These are phyloP conservation scores for Colletotrichum spinosum DNA, from an alignment of 2,329 filamentous ascomycete species.

Conservation along the genomic window DNA sequence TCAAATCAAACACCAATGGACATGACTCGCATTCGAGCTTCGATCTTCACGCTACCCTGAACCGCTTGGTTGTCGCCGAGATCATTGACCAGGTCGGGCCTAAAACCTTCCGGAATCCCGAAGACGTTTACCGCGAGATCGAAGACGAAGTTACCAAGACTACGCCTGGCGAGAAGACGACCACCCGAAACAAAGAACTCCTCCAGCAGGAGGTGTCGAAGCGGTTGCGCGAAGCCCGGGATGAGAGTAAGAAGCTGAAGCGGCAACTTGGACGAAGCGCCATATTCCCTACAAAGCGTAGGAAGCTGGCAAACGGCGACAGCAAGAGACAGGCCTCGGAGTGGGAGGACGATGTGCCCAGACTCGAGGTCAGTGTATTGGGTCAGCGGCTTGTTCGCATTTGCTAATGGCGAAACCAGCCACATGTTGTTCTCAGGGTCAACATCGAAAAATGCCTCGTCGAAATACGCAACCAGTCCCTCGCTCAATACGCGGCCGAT, in stretches of 20 bases:
- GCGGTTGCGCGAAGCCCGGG: constrained; percentile 64
- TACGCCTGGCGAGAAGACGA: constrained; percentile 51
- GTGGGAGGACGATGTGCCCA: constrained; percentile 55
- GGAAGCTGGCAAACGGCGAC: constrained; percentile 65
- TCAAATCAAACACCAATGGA: constrained; percentile 50
- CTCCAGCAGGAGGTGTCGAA: constrained; percentile 67
- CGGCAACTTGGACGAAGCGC: constrained; percentile 60
- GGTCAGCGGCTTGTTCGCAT: background rate
- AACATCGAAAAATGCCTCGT: constrained; percentile 90
- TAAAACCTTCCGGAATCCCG: constrained; percentile 68
- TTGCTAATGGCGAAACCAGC: constrained; percentile 58
- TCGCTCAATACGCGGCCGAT: constrained; percentile 79
- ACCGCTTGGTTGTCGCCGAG: constrained; percentile 71
- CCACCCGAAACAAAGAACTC: constrained; percentile 73
- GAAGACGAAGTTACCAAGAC: constrained; percentile 70
- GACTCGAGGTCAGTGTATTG: constrained; percentile 63
- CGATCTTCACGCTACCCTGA: constrained; percentile 63
- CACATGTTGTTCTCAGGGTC: constrained; percentile 78
- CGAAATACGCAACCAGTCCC: constrained; percentile 81
- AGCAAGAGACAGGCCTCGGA: constrained; percentile 48
- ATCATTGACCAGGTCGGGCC: constrained; percentile 73
- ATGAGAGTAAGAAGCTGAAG: constrained; percentile 63
- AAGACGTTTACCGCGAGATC: constrained; percentile 71
- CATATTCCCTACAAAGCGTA: constrained; percentile 59
- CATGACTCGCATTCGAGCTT: constrained; percentile 55